phyloP scores from a whole-genome alignment of 805 yeast species.

The Yarrowia sp. region DNA sequence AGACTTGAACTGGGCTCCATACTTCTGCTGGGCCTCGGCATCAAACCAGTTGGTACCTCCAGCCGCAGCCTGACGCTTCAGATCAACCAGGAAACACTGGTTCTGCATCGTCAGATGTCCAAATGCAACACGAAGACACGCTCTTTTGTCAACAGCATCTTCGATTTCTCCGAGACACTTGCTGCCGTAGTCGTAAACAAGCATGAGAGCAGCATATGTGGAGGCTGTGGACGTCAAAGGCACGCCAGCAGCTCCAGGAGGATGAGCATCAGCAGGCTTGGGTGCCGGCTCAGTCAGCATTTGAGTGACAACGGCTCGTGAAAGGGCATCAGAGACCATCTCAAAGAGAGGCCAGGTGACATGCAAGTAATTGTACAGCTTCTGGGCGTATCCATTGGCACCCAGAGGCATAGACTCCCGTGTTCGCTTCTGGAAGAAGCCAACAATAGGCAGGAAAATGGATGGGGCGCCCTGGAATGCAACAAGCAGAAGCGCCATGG shows the following conservation, averaged over 20 bases:
- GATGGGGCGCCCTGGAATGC: conserved; percentile 19
- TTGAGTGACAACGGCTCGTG: conserved; percentile 6
- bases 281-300: conserved; percentile 22
- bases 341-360: conserved; percentile 21
- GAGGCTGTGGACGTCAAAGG: conserved; percentile 6
- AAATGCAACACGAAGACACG: neutral
- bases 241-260: conserved; percentile 5
- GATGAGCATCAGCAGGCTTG: neutral
- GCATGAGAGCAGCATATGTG: conserved; percentile 12
- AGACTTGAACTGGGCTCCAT: conserved; percentile 14
- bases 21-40: conserved; percentile 17
- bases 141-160: conserved; percentile 3
- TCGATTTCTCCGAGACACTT: conserved; percentile 14
- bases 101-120: conserved; percentile 18
- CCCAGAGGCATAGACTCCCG: conserved; percentile 18
- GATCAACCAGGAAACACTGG: conserved; percentile 17
- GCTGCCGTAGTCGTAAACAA: conserved; percentile 17
- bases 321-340: conserved; percentile 13
- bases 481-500: conserved; percentile 14
- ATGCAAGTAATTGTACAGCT: conserved; percentile 19
- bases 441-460: conserved; percentile 3
- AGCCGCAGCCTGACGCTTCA: conserved; percentile 5
- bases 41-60: conserved; percentile 24
- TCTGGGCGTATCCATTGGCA: conserved; percentile 4
- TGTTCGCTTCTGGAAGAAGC: conserved; percentile 16